A percentile compares a stretch with the other conserved stretches of the same genome.
phyloP scores from a whole-genome alignment of 2,329 filamentous ascomycete genomes.

The Neopestalotiopsis clavispora region DNA sequence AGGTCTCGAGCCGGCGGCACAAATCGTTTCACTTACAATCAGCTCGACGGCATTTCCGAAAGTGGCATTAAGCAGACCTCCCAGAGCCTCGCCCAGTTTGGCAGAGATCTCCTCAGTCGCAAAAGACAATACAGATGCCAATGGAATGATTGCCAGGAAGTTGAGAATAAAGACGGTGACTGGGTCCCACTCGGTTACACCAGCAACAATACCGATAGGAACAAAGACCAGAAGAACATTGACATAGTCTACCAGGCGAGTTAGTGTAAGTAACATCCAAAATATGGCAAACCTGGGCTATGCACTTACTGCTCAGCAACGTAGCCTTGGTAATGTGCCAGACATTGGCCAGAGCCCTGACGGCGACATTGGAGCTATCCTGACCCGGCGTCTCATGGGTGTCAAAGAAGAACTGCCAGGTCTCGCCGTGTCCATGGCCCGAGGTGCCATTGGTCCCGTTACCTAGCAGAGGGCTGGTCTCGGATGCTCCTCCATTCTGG shows the following conservation, averaged over 20 bases:
- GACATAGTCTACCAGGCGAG: slow-evolving; percentile 52
- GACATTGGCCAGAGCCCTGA: slow-evolving; percentile 51
- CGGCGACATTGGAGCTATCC: slow-evolving; percentile 50
- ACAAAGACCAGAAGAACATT: slow-evolving; percentile 78
- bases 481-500: slow-evolving; percentile 32
- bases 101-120: slow-evolving; percentile 78
- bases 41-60: slow-evolving; percentile 83
- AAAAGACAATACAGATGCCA: slow-evolving; percentile 76
- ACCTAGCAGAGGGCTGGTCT: slow-evolving; percentile 32
- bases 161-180: slow-evolving; percentile 76
- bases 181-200: slow-evolving; percentile 65
- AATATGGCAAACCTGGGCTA: background rate
- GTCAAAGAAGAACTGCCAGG: slow-evolving; percentile 54
- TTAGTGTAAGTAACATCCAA: background rate
- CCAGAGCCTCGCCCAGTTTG: slow-evolving; percentile 74
- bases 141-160: slow-evolving; percentile 80
- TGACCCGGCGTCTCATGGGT: slow-evolving; percentile 55
- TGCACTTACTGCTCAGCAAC: slow-evolving; percentile 60
- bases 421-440: slow-evolving; percentile 30
- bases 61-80: slow-evolving; percentile 76
- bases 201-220: slow-evolving; percentile 73
- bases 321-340: slow-evolving; percentile 65
- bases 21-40: slow-evolving; percentile 58
- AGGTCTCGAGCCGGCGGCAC: background rate
- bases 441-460: slow-evolving; percentile 31